Evolutionary conservation across 2,329 filamentous ascomycete genomes (phyloP).

Genomic region (Colletotrichum sp.): DNA sequence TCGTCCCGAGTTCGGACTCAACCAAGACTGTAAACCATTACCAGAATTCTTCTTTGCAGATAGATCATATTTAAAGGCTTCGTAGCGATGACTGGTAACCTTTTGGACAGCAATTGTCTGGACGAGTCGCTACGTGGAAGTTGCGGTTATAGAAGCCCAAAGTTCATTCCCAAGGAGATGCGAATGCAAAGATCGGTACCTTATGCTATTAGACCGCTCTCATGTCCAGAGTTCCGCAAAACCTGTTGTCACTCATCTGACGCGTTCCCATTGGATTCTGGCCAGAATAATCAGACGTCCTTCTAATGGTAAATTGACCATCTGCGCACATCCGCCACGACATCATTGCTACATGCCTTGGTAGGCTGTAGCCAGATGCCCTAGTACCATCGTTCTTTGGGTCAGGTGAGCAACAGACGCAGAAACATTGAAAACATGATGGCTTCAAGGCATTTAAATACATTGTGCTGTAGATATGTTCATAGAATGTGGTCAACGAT

Average conservation of each 20-base stretch:
- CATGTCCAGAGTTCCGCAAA: fast-evolving
- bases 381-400: too few species aligned
- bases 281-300: neutral
- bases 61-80: too few species aligned
- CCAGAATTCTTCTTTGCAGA: neutral
- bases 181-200: neutral
- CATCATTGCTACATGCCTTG: too few species aligned
- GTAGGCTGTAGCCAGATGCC: too few species aligned
- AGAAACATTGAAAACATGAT: too few species aligned
- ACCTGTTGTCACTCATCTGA: neutral
- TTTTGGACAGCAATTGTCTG: too few species aligned
- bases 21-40: neutral
- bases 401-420: too few species aligned
- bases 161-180: neutral
- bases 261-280: neutral
- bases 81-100: too few species aligned
- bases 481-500: fast-evolving
- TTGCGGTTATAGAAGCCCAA: neutral
- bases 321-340: neutral
- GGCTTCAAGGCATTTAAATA: too few species aligned
- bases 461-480: too few species aligned
- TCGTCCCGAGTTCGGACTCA: neutral
- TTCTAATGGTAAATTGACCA: neutral
- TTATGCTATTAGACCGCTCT: neutral
- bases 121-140: too few species aligned